Conservation (phyloP, 108 stramenopile species). For the Nitzschia sp. region DNA sequence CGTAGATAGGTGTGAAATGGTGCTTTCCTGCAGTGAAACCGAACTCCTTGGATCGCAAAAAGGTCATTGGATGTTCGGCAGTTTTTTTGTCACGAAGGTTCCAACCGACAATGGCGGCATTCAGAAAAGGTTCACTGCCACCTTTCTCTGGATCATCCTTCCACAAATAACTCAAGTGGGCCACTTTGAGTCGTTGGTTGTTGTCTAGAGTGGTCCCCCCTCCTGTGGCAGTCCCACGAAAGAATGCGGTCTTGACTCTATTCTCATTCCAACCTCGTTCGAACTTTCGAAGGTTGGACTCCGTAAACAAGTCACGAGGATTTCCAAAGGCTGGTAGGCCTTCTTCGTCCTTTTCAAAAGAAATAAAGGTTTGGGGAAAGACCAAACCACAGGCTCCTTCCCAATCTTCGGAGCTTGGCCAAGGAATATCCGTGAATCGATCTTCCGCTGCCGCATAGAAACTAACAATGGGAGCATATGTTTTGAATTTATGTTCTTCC, state of each 20-base stretch:
- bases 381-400: slow-evolving; percentile 95
- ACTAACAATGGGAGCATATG: slow-evolving; percentile 94
- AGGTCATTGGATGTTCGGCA: slow-evolving; percentile 85
- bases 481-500: slow-evolving; percentile 73
- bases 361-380: slow-evolving; percentile 81
- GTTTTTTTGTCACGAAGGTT: slow-evolving; percentile 97
- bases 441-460: slow-evolving; percentile 89
- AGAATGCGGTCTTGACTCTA: slow-evolving; percentile 93
- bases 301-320: slow-evolving; percentile 97
- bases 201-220: slow-evolving; percentile 94
- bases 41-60: slow-evolving; percentile 75
- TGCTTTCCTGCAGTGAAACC: slow-evolving; percentile 89
- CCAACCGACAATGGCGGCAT: slow-evolving; percentile 97
- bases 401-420: slow-evolving; percentile 99
- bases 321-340: slow-evolving; percentile 73
- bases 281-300: slow-evolving; percentile 96
- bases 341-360: slow-evolving; percentile 57
- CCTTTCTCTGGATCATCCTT: slow-evolving; percentile 86
- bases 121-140: slow-evolving; percentile 84
- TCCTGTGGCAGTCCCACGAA: slow-evolving; percentile 98
- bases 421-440: slow-evolving; percentile 96
- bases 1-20: slow-evolving; percentile 97
- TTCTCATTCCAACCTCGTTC: slow-evolving; percentile 91
- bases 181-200: slow-evolving; percentile 95
- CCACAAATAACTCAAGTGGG: slow-evolving; percentile 80